Evolutionary conservation across 192 early-diverging fungal genomes (phyloP), one percentile per base, ranked within the genome.

Genomic region (Backusella sp.): DNA sequence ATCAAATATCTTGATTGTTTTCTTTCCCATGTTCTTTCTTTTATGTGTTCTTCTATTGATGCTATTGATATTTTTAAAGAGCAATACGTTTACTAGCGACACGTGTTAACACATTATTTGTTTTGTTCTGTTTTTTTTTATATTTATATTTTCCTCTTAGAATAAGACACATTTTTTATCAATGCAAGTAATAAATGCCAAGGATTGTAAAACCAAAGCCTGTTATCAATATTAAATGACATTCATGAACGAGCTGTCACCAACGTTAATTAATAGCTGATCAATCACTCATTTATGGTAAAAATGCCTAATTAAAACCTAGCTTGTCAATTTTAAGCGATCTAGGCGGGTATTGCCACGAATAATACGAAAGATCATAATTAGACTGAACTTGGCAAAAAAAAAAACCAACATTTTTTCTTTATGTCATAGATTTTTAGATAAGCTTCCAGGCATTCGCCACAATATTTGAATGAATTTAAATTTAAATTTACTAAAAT

Each of bases 401-500:
- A 49, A 3, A 32, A 32, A 32, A 32, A 1, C 30, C 30, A 2
- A 2, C 1, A 3, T 32, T 32, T 32, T n/a, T 49, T 17, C 6
- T n/a, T n/a, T n/a, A 49, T 49, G 19, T 49, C 17, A 49, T 39
- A 39, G 37, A 39, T 11, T 17, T 1, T 49, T 49, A n/a, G 46
- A 49, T 49, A 49, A 19, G 19, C 46, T 6, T 17, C 46, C 19
- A 7, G 19, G 19, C 19, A 49, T n/a, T 49, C n/a, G 46, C 46
- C 46, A 49, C 46, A 49, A 49, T 49, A 62, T 23, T 62, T 12
- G 56, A 62, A 62, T 23, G 12, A 14, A 23, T 62, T 28, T 26
- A 62, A 62, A 62, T 62, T 62, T 62, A 62, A 28, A 62, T 62
- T 62, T 62, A 62, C 56, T 11, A 28, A 23, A 62, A 26, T 62